These are phyloP conservation scores for Ophiostoma angusticollis DNA, from an alignment of 2,329 filamentous ascomycete genomes.

Conservation along the genomic window DNA sequence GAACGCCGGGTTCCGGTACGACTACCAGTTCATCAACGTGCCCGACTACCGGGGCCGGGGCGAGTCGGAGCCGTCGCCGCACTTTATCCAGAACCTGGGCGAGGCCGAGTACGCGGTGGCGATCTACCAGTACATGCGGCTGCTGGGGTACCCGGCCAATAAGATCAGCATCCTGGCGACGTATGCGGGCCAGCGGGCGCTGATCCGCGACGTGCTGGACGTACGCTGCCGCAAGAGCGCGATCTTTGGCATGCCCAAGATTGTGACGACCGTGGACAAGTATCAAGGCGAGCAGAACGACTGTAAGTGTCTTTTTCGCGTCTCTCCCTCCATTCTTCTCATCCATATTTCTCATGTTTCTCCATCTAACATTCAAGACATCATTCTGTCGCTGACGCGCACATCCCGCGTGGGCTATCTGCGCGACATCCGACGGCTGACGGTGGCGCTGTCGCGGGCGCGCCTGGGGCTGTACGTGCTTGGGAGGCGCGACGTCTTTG, in stretches of 20 bases:
- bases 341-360: background rate
- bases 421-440: slow-evolving; percentile 83
- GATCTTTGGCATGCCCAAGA: slow-evolving; percentile 78
- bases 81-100: slow-evolving; percentile 92
- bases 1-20: slow-evolving; percentile 84
- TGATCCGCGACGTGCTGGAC: slow-evolving; percentile 74
- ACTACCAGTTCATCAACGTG: slow-evolving; percentile 95
- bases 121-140: slow-evolving; percentile 91
- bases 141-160: slow-evolving; percentile 76
- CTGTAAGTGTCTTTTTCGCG: slow-evolving; percentile 46
- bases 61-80: slow-evolving; percentile 78
- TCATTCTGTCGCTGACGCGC: slow-evolving; percentile 85
- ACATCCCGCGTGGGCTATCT: slow-evolving; percentile 85
- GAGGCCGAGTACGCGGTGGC: slow-evolving; percentile 96
- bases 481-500: slow-evolving; percentile 77
- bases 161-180: slow-evolving; percentile 84
- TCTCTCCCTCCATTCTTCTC: background rate
- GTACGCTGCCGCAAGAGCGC: slow-evolving; percentile 74
- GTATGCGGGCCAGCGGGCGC: slow-evolving; percentile 80
- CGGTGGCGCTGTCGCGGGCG: slow-evolving; percentile 85
- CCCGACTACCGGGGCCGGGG: slow-evolving; percentile 83
- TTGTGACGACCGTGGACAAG: slow-evolving; percentile 92
- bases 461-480: slow-evolving; percentile 86
- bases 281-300: slow-evolving; percentile 99
- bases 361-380: slow-evolving; percentile 39